Percentiles rank a stretch among this genome's conserved stretches.
Evolutionary conservation across 2,329 filamentous ascomycete species (phyloP).

Genomic region (Teratosphaeria nubilosa): DNA sequence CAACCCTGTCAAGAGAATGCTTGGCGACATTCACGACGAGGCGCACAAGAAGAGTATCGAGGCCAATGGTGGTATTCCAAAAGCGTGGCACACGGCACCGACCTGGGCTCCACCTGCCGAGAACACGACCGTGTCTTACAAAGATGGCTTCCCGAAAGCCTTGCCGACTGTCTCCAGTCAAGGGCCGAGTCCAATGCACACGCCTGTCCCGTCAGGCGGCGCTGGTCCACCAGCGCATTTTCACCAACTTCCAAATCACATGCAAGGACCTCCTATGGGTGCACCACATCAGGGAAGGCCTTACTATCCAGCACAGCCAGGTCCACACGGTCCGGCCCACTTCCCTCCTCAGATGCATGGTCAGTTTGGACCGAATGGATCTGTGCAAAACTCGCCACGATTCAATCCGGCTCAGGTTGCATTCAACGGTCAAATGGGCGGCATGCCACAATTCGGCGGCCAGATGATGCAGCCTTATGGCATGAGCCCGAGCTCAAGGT

Average conservation of each 20-base stretch:
- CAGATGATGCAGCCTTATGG: conserved; percentile 62
- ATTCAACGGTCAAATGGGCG: conserved; percentile 42
- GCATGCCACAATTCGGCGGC: conserved; percentile 45
- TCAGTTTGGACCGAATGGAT: conserved; percentile 64
- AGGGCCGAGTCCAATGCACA: conserved; percentile 55
- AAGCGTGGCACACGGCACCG: conserved; percentile 72
- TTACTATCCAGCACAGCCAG: conserved; percentile 59
- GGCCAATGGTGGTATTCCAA: conserved; percentile 71
- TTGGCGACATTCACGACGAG: conserved; percentile 46
- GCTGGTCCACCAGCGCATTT: conserved; percentile 59
- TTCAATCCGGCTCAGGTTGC: conserved; percentile 48
- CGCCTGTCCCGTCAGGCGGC: conserved; percentile 46
- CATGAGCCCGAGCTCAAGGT: conserved; percentile 55
- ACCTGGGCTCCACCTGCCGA: conserved; percentile 58
- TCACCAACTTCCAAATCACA: conserved; percentile 72
- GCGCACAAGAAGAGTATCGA: conserved; percentile 50
- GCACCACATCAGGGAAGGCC: conserved; percentile 66
- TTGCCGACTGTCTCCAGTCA: conserved; percentile 34
- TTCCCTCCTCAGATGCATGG: conserved; percentile 75
- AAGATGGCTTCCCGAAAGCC: conserved; percentile 63
- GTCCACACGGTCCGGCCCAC: conserved; percentile 60
- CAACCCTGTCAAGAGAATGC: conserved; percentile 56
- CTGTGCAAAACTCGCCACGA: conserved; percentile 70
- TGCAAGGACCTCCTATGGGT: conserved; percentile 62
- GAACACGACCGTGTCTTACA: conserved; percentile 67